Evolutionary conservation across 2,329 filamentous ascomycete species (phyloP).

Genomic region (Neopestalotiopsis sp.): DNA sequence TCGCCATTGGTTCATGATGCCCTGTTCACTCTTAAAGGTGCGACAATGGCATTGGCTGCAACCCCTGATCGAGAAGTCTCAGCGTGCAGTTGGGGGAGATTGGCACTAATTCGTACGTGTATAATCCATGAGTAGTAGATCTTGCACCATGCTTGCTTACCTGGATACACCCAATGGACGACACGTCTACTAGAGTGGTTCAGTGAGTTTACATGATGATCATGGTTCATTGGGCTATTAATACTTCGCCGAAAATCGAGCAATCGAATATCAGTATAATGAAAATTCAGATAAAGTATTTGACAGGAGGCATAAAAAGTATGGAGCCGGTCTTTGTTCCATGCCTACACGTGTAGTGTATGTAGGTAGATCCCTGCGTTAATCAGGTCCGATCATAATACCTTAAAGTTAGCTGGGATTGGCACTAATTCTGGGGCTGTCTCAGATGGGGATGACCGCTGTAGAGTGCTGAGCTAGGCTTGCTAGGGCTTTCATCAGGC

Average conservation of each 20-base stretch:
- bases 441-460: neutral
- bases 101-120: neutral
- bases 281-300: neutral
- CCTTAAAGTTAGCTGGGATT: neutral
- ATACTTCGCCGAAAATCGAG: no score
- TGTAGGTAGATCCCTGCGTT: constrained; percentile 4
- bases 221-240: no score
- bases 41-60: neutral
- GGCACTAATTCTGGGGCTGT: constrained; percentile 1
- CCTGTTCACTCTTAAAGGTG: neutral
- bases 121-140: no score
- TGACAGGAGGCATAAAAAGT: neutral
- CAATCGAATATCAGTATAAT: no score
- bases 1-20: neutral
- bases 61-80: neutral
- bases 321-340: neutral
- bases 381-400: constrained; percentile 7
- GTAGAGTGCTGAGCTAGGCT: neutral
- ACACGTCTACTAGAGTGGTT: no score
- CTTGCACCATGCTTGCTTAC: no score
- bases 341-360: neutral
- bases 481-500: no score
- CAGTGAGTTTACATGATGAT: no score
- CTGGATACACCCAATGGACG: no score
- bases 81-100: neutral